These are phyloP conservation scores for Magnaporthiopsis incrustans DNA, from an alignment of 2,329 filamentous ascomycete species.

Conservation along the genomic window DNA sequence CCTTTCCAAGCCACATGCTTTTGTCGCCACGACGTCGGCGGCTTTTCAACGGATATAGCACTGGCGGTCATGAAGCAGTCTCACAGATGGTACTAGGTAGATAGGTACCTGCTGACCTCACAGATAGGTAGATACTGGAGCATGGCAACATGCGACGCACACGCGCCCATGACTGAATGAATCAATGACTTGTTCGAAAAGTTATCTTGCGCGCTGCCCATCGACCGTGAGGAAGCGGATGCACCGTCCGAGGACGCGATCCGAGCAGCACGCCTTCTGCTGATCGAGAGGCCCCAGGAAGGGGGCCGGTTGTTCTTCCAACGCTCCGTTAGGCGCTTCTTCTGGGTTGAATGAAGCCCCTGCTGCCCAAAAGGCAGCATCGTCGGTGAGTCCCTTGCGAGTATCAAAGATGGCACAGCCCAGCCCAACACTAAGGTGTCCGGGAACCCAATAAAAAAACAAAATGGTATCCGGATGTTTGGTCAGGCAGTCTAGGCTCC, in stretches of 20 bases:
- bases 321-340: constrained; percentile 75
- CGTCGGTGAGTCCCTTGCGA: constrained; percentile 42
- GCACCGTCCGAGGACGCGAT: constrained; percentile 11
- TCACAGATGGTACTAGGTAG: no score
- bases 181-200: constrained; percentile 19
- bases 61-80: no score
- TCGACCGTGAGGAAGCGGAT: constrained; percentile 22
- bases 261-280: constrained; percentile 30
- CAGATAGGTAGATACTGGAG: no score
- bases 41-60: no score
- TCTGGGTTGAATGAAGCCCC: constrained; percentile 60
- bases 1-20: no score
- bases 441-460: background rate
- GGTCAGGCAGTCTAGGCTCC: constrained; percentile 1
- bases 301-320: constrained; percentile 49
- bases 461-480: constrained; percentile 10
- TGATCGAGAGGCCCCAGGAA: constrained; percentile 19
- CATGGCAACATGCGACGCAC: background rate
- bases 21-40: no score
- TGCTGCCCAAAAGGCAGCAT: constrained; percentile 69
- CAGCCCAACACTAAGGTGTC: background rate
- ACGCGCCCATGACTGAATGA: background rate
- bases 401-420: background rate
- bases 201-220: constrained; percentile 35
- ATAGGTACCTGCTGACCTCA: no score